phyloP scores from a whole-genome alignment of 176 grass and related monocot genomes.

The Luzula sylvatica region DNA sequence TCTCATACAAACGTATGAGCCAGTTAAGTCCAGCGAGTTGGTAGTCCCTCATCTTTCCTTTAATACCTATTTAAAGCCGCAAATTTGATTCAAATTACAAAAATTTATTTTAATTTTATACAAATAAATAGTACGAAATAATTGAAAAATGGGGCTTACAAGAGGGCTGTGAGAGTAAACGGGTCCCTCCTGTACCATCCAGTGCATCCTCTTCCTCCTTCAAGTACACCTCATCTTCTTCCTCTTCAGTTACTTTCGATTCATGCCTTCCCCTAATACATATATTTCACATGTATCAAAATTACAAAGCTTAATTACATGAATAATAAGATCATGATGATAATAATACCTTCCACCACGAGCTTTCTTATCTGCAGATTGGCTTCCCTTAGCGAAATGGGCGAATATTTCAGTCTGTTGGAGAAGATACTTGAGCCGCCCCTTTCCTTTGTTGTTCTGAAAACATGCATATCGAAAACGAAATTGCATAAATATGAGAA shows the following conservation, averaged over 20 bases:
- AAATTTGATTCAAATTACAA: neutral
- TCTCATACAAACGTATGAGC: constrained; percentile 93
- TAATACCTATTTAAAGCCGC: constrained; percentile 52
- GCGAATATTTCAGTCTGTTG: constrained; percentile 80
- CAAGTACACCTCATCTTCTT: constrained; percentile 70
- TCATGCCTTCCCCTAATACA: constrained; percentile 55
- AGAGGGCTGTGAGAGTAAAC: constrained; percentile 58
- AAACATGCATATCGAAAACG: neutral
- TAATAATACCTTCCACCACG: constrained; percentile 41
- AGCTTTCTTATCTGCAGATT: constrained; percentile 45
- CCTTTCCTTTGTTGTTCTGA: constrained; percentile 71
- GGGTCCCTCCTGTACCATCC: constrained; percentile 47
- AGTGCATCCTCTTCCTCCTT: constrained; percentile 76
- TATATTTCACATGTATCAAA: neutral
- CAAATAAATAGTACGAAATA: neutral
- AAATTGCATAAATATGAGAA: neutral
- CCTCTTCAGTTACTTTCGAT: constrained; percentile 70
- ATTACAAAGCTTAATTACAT: no score
- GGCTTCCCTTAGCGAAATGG: constrained; percentile 67
- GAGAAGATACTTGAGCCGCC: constrained; percentile 51
- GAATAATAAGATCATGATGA: neutral
- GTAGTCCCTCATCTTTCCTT: constrained; percentile 96
- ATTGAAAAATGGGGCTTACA: constrained; percentile 28
- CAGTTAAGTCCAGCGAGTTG: constrained; percentile 97
- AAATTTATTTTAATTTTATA: neutral